phyloP scores from a whole-genome alignment of 2,329 filamentous ascomycete species.

The Fusarium nurragi region DNA sequence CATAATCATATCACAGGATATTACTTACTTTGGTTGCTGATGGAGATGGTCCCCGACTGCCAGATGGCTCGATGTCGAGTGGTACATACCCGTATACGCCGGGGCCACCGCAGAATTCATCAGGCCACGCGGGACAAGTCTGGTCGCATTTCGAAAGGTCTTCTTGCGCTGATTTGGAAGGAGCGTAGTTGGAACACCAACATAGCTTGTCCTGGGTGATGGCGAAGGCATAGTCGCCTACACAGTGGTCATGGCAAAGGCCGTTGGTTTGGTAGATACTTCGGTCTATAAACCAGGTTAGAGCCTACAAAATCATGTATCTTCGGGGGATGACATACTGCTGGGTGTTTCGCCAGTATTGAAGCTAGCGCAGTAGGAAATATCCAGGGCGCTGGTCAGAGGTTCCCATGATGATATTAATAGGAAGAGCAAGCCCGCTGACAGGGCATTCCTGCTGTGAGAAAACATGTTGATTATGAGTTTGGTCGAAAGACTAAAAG shows the following conservation, averaged over 20 bases:
- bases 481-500: constrained; percentile 22
- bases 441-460: constrained; percentile 29
- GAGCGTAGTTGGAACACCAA: constrained; percentile 79
- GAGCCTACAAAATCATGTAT: neutral
- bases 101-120: constrained; percentile 71
- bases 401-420: constrained; percentile 40
- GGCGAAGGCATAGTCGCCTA: constrained; percentile 69
- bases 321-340: constrained; percentile 43
- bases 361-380: constrained; percentile 50
- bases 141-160: constrained; percentile 60
- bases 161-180: constrained; percentile 56
- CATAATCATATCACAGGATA: constrained; percentile 21
- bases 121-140: constrained; percentile 74
- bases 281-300: constrained; percentile 52
- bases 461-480: constrained; percentile 37
- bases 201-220: constrained; percentile 72
- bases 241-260: constrained; percentile 70
- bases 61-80: constrained; percentile 62
- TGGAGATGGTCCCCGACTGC: constrained; percentile 56
- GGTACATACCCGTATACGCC: constrained; percentile 73
- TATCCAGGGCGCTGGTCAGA: constrained; percentile 41
- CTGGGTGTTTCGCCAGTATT: constrained; percentile 49
- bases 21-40: constrained; percentile 46
- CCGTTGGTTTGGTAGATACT: constrained; percentile 75
- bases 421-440: constrained; percentile 39